Percentiles rank a stretch among this genome's conserved stretches.
phyloP scores from a whole-genome alignment of 2,329 filamentous ascomycete species.

The Aspergillus sp. region DNA sequence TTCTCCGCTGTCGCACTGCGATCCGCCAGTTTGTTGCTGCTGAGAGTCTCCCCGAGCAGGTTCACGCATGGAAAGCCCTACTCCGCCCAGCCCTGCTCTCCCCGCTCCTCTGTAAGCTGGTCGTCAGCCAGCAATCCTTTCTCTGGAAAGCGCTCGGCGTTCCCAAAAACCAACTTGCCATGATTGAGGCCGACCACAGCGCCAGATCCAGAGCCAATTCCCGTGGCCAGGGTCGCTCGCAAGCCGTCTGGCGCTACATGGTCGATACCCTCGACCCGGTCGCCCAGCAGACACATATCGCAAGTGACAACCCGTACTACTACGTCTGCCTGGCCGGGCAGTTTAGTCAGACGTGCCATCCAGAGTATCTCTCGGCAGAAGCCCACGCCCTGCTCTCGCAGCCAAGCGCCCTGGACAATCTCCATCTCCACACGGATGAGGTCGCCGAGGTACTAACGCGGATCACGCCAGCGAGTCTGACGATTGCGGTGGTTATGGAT shows the following conservation, averaged over 20 bases:
- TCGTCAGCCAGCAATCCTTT: neutral
- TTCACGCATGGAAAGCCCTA: neutral
- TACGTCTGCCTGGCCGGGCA: neutral
- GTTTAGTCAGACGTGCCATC: neutral
- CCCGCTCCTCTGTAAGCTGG: neutral
- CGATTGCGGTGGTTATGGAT: neutral
- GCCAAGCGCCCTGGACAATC: neutral
- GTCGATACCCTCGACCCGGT: neutral
- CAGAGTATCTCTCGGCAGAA: neutral
- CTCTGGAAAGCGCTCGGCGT: neutral
- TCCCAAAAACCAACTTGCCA: neutral
- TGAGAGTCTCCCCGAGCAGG: neutral
- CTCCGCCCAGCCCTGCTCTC: neutral
- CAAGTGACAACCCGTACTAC: neutral
- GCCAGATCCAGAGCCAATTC: neutral
- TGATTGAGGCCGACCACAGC: neutral
- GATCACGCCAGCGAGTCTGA: neutral
- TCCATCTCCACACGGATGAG: neutral
- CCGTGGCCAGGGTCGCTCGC: neutral
- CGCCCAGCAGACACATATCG: neutral
- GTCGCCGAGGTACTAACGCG: neutral
- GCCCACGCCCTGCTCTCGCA: neutral
- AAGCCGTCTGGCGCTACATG: neutral
- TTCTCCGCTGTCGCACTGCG: neutral
- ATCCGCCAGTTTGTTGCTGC: neutral